A percentile compares a stretch with the other conserved stretches of the same genome.
Conservation (phyloP, 768 basidiomycete genomes). For the Amanita brunnescens region DNA sequence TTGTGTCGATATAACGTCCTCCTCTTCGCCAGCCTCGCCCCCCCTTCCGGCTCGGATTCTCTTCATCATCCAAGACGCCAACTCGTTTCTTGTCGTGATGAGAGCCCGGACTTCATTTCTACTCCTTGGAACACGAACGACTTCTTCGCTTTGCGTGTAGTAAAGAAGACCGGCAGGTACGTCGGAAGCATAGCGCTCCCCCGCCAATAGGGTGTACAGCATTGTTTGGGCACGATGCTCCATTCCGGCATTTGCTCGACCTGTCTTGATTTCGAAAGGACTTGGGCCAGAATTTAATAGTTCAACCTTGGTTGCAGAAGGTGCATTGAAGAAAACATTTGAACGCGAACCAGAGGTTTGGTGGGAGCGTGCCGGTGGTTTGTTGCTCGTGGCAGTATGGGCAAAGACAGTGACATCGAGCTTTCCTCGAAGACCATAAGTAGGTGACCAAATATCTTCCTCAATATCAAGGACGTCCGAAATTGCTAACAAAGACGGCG, state of each 20-base stretch:
- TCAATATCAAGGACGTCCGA: slow-evolving; percentile 77
- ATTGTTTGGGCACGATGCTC: slow-evolving; percentile 98
- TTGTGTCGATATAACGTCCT: slow-evolving; percentile 10
- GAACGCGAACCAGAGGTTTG: slow-evolving; percentile 16
- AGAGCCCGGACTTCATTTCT: slow-evolving; percentile 81
- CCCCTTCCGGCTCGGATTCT: slow-evolving; percentile 21
- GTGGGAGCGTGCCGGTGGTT: neutral
- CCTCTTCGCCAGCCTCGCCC: slow-evolving; percentile 12
- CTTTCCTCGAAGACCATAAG: slow-evolving; percentile 92
- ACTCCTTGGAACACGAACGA: slow-evolving; percentile 71
- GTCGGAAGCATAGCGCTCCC: slow-evolving; percentile 81
- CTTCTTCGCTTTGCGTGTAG: slow-evolving; percentile 88
- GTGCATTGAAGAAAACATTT: slow-evolving; percentile 28
- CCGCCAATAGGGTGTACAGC: slow-evolving; percentile 86
- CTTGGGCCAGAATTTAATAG: neutral
- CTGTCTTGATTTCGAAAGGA: slow-evolving; percentile 97
- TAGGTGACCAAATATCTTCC: slow-evolving; percentile 97
- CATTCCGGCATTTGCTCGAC: slow-evolving; percentile 62
- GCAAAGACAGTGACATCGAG: slow-evolving; percentile 83
- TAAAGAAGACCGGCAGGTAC: slow-evolving; percentile 82
- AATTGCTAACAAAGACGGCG: slow-evolving; percentile 59
- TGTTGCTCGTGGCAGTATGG: slow-evolving; percentile 14
- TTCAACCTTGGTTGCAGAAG: neutral
- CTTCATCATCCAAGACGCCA: slow-evolving; percentile 69
- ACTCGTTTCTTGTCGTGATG: slow-evolving; percentile 73